These are phyloP conservation scores for Lentinula sp. DNA, from an alignment of 768 basidiomycete genomes.

Conservation along the genomic window DNA sequence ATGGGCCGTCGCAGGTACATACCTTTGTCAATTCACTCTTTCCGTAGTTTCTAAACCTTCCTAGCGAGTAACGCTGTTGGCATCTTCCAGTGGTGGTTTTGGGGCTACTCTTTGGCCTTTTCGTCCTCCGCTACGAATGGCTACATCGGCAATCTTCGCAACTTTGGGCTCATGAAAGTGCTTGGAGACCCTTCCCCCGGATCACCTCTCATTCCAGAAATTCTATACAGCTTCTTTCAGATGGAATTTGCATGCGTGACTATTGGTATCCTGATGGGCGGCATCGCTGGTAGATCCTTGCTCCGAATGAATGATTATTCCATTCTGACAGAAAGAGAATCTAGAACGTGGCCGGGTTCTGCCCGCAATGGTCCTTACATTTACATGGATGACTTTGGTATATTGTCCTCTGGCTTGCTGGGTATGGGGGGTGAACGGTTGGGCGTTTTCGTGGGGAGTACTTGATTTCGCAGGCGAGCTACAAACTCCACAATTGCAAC, in stretches of 20 bases:
- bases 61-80: constrained; percentile 68
- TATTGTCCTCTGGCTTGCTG: constrained; percentile 87
- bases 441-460: constrained; percentile 81
- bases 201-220: constrained; percentile 72
- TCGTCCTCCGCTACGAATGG: constrained; percentile 49
- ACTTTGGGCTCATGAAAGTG: constrained; percentile 74
- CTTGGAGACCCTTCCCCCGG: constrained; percentile 70
- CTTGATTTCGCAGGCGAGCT: constrained; percentile 77
- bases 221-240: constrained; percentile 83
- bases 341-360: constrained; percentile 75
- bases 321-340: background rate
- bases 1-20: constrained; percentile 45
- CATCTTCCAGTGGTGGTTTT: constrained; percentile 79
- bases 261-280: constrained; percentile 69
- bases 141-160: constrained; percentile 72
- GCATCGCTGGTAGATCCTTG: constrained; percentile 43
- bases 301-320: background rate
- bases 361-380: constrained; percentile 76
- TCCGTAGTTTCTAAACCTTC: background rate
- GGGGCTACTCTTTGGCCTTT: constrained; percentile 34
- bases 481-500: background rate
- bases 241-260: constrained; percentile 86
- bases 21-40: constrained; percentile 35
- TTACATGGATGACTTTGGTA: constrained; percentile 82
- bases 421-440: constrained; percentile 78